Base-by-base conservation (phyloP, 1,284 basidiomycete genomes). In the Cystobasidiaceae sp. region DNA sequence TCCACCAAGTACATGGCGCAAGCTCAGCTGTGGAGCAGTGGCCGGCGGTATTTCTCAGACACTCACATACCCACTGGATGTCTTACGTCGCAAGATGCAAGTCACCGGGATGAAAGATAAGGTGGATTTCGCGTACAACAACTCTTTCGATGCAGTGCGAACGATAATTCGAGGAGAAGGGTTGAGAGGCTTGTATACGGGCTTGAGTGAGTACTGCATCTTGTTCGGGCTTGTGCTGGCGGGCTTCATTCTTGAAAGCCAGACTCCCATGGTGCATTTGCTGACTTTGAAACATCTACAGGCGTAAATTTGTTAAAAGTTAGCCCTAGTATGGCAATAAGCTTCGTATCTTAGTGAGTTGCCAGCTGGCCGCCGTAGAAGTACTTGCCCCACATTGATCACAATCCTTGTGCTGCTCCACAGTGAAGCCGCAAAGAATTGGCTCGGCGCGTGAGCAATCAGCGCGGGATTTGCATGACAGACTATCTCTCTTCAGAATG, bases 1-100 rank as follows among this genome's bases (percentile, higher is more conserved):
- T n/a, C 67, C 59, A 30, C 71, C 71, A 3, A 68, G 70, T 28
- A 72, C 72, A 32, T 34, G 54, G 51, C 71, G 41, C 25, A 77
- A 75, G 71, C 75, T 83, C n/a, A 69, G 68, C 0, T 81, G 81
- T 63, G 82, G 82, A 11, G 81, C 79, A 0, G 66, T 80, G 4
- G 81, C 81, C 0, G 82, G 82, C 1, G 78, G 86, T 21, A 87
- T 96, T 71, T 91, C 89, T 30, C 90, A 97, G 76, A 91, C 92
- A 34, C 78, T 97, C 72, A 97, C 94, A 6, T 97, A 96, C 75
- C 94, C 94, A 0, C 89, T 97, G 73, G 94, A 98, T 76, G 91
- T 97, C 0, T 78, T 97, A 58, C 82, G 94, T 44, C 82, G 94
- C 54, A 92, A 96, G 79, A 93, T 98, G 88, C 94, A 98, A 77